phyloP scores from a whole-genome alignment of 805 yeast species.

The baker's yeast (Saccharomyces cerevisiae) region DNA sequence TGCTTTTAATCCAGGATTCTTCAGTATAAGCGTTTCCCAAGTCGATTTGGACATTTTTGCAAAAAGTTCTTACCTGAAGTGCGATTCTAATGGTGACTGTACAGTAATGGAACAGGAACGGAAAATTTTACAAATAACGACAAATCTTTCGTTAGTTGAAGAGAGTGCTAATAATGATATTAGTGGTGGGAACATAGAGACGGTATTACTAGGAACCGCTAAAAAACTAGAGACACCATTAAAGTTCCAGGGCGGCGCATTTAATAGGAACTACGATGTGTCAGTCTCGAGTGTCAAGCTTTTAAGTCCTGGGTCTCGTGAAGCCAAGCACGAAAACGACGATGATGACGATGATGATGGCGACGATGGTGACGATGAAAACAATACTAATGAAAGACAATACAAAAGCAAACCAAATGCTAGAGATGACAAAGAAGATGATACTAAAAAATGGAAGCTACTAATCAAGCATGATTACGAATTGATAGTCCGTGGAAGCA shows the following conservation, averaged over 20 bases:
- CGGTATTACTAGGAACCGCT: conserved; percentile 70
- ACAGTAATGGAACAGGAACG: not conserved
- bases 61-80: conserved; percentile 43
- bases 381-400: conserved; percentile 4
- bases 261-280: conserved; percentile 50
- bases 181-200: conserved; percentile 35
- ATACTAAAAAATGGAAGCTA: conserved; percentile 56
- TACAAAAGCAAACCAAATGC: conserved; percentile 13
- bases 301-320: conserved; percentile 55
- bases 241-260: conserved; percentile 67
- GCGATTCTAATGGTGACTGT: not conserved
- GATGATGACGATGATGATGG: not conserved
- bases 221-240: conserved; percentile 61
- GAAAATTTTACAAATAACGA: not conserved
- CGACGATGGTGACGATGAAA: not conserved
- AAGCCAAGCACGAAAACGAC: conserved; percentile 4
- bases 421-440: conserved; percentile 24
- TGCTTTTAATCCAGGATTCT: conserved; percentile 83
- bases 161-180: conserved; percentile 1
- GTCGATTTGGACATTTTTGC: conserved; percentile 84
- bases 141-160: not conserved
- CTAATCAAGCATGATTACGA: conserved; percentile 79
- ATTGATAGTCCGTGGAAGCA: conserved; percentile 70
- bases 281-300: conserved; percentile 66
- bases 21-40: conserved; percentile 52